Evolutionary conservation across 2,329 filamentous ascomycete species (phyloP), one percentile per base, ranked within the genome.

Genomic region (Aspergillus ruber): DNA sequence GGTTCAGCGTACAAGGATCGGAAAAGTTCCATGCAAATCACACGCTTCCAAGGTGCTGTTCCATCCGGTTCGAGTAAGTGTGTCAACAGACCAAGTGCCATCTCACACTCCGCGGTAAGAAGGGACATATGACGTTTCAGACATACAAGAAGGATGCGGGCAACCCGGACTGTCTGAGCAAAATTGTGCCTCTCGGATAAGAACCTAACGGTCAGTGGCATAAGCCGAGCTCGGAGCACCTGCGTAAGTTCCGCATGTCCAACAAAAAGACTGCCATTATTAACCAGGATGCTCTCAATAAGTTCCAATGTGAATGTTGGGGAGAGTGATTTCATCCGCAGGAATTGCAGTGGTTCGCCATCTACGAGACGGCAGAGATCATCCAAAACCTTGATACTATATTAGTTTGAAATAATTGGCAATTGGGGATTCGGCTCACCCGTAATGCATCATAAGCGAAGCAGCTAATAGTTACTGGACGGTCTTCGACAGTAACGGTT

Each of bases 11-110:
- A 95, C 6, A 97, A 80, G 6, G 86, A 85, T 47, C 88, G 81
- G 58, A 96, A 88, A 0, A 96, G 81, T 63, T 98, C 93, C 80
- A 98, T 88, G 53, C 89, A 94, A 5, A 97, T 69, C 0, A 88
- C 84, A 49, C 91, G 79, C 65, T 91, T 96, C 93, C 94, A 98
- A 4, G 83, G 62, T 0, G 82, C 76, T 2, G 85, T 83, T 12
- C 74, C 73, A 53, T 97, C 93, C 44, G 90, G 87, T 60, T 98
- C 93, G 12, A 97, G 77, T 52, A 95, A 79, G 54, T 94, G 86
- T 2, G 88, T 94, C 39, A 97, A 71, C 18, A 94, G 78, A 12
- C 86, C 83, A 15, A 97, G 73, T 1, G 88, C 86, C 60, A 91
- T 86, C 44, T 90, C 88, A 51, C 89, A 90, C 66, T 97, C 90